phyloP scores from a whole-genome alignment of 768 basidiomycete genomes.

The Wakefieldia striispora region DNA sequence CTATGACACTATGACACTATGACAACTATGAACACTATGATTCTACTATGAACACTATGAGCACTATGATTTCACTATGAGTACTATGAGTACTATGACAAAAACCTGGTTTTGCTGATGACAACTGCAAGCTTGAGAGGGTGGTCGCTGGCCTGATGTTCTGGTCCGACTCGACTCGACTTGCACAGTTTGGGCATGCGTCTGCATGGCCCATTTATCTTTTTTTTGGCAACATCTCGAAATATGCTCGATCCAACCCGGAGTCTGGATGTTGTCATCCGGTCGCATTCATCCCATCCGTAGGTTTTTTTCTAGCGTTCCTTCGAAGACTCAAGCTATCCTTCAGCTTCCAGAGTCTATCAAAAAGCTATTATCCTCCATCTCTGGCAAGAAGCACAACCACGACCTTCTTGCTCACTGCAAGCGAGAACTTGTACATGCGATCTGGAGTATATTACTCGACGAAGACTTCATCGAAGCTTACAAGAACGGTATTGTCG shows the following conservation, averaged over 20 bases:
- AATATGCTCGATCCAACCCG: constrained; percentile 13
- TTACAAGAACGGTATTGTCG: background rate
- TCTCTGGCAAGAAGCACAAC: constrained; percentile 1
- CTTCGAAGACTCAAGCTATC: background rate
- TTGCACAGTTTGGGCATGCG: no score
- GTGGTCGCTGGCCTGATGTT: no score
- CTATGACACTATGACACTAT: no score
- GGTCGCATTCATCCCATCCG: constrained; percentile 20
- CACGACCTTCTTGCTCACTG: background rate
- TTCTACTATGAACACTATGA: no score
- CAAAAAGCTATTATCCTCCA: background rate
- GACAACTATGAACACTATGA: no score
- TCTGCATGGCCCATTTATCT: no score
- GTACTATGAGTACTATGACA: no score
- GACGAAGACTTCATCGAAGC: constrained; percentile 1
- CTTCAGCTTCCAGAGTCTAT: background rate
- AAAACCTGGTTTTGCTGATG: no score
- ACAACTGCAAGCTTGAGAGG: no score
- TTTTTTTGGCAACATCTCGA: constrained; percentile 1
- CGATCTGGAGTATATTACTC: background rate
- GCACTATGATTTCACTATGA: no score
- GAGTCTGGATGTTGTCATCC: constrained; percentile 15
- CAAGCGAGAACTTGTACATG: constrained; percentile 1
- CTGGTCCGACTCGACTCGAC: no score
- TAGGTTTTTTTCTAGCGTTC: constrained; percentile 1